These are phyloP conservation scores for Trichosporon sp. DNA, from an alignment of 1,284 basidiomycete genomes.

Conservation along the genomic window DNA sequence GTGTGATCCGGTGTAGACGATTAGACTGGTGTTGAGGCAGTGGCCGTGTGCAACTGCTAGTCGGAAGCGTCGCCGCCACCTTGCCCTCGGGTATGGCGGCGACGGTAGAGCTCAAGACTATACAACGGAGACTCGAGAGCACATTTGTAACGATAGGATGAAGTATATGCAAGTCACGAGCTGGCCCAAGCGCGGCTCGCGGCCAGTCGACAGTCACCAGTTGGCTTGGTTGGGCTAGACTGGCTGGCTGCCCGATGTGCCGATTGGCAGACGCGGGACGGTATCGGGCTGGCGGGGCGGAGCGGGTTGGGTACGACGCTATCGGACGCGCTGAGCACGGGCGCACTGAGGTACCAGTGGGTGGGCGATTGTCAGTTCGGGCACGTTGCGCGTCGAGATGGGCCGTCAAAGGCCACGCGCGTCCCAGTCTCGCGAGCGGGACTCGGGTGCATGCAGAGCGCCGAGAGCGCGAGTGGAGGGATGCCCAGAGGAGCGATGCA, in stretches of 20 bases:
- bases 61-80: neutral
- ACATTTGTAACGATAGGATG: slow-evolving; percentile 21
- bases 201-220: neutral
- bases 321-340: neutral
- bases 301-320: neutral
- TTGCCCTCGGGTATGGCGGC: neutral
- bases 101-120: neutral
- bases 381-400: neutral
- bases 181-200: no score
- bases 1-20: neutral
- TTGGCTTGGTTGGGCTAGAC: neutral
- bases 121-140: neutral
- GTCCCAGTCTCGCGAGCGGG: no score
- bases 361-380: neutral
- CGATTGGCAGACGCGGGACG: neutral
- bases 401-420: neutral
- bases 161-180: slow-evolving; percentile 7
- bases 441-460: neutral
- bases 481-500: neutral
- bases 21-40: neutral
- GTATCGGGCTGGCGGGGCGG: neutral
- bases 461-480: neutral
- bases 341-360: neutral
- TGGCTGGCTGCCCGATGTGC: neutral
- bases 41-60: neutral